Base-by-base conservation (phyloP, 306 rosid genomes). In the Vicia faba region DNA sequence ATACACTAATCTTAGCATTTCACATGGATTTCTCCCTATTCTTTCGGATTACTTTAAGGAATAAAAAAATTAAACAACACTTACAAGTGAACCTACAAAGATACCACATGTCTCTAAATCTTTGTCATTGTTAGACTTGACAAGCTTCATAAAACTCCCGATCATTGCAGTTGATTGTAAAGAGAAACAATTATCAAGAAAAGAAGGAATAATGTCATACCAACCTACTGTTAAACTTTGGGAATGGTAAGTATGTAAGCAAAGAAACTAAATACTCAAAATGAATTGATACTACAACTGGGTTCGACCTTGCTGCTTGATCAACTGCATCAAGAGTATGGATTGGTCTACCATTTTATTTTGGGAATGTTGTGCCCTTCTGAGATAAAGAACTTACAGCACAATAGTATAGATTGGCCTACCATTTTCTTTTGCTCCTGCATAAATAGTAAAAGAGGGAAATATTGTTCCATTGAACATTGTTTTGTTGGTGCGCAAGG, bases 31-130 rank as follows among this genome's bases (percentile, higher is more conserved):
- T 28, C n/a, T 49, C 63, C 53, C 40, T 45, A 46, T 29, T 44
- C 13, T 46, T 69, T 46, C 64, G n/a, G 14, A 49, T n/a, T 62
- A n/a, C 26, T 56, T 48, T 12, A 68, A 50, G 33, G 23, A 41
- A n/a, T n/a, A 53, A 33, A 56, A 26, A 48, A 39, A 48, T 20
- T 58, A 38, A 67, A 61, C 59, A 75, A 44, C 54, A 85, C 98
- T 84, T 87, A 92, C 98, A 78, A 92, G 98, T 53, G 85, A 78
- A 68, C 98, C 98, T 3, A 92, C 98, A 46, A 92, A 91, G 75
- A 92, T 68, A 28, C 98, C 98, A 68, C 98, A 92, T 59, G 98
- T 92, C 80, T 89, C 98, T 71, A 92, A 84, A 86, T 89, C 80
- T 77, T 75, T 92, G 23, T 85, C 70, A 31, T 95, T 92, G 76